Evolutionary conservation across 208 protist genomes (phyloP), one percentile per base, ranked within the genome.

Genomic region (Porcisia deanei): DNA sequence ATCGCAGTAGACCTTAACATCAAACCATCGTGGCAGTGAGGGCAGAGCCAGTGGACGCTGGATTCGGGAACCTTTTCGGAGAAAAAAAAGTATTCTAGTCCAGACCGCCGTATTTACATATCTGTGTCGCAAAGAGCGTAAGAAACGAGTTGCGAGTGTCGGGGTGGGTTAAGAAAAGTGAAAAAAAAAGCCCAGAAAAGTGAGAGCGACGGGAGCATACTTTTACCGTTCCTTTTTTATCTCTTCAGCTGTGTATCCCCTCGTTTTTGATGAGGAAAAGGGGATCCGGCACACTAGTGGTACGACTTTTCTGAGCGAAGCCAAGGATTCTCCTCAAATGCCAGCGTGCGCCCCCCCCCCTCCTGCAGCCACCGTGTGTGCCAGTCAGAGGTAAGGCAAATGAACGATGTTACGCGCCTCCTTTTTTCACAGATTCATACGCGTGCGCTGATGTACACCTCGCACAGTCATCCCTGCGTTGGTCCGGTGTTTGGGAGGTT

Each of bases 401-500:
- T 16, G 66, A 6, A 41, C 10, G 47, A 47, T 39, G 49, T 5
- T 25, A 45, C 66, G 25, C 18, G 30, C 39, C 22, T 37, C 53
- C 54, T 49, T 39, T 8, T n/a, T 60, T 37, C 39, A 6, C 3
- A 39, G 20, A 9, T 9, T 22, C 14, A 37, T 10, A 43, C 54
- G 69, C 57, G 52, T 52, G 53, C 25, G 69, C 20, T 53, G 41
- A 5, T 45, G 10, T 30, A 47, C n/a, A 1, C 64, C 45, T 3
- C 37, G n/a, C n/a, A 6, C 39, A 2, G 53, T 18, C 10, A 67
- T 18, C 16, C 45, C 54, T 47, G 43, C 20, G 0, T 47, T 45
- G 22, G 43, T 18, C 9, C 57, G 68, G 12, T 76, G 37, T 9
- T 8, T 63, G 30, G 71, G 43, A 59, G 66, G n/a, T 70, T 81